These are phyloP conservation scores for Azolla pinnata DNA, from an alignment of 75 land plant species.

Conservation along the genomic window DNA sequence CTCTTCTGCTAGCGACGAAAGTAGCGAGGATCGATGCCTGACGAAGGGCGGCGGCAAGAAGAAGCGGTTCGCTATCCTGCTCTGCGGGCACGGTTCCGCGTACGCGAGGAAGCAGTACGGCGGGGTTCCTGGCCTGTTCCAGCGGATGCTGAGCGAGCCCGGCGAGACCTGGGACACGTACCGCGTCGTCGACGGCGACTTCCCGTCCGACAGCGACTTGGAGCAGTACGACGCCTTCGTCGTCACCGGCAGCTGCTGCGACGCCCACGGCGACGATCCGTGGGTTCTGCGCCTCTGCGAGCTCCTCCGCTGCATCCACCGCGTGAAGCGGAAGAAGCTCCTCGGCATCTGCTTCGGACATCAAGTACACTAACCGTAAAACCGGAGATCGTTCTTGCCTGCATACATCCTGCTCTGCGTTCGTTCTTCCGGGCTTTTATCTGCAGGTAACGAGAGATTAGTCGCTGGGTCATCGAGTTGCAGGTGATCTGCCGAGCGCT, in stretches of 20 bases:
- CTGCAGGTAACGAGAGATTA: no score
- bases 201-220: conserved; percentile 39
- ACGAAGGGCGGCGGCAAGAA: no score
- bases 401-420: no score
- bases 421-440: no score
- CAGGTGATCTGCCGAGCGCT: conserved; percentile 80
- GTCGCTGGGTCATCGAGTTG: no score
- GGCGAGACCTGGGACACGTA: conserved; percentile 65
- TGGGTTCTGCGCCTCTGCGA: conserved; percentile 55
- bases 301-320: conserved; percentile 33
- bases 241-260: conserved; percentile 57
- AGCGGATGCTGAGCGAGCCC: conserved; percentile 37
- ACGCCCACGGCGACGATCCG: conserved; percentile 52
- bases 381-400: no score
- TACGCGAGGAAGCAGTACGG: conserved; percentile 56
- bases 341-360: conserved; percentile 77
- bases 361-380: no score
- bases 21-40: no score
- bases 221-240: conserved; percentile 56
- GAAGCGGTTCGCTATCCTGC: no score
- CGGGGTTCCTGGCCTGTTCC: conserved; percentile 50
- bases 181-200: conserved; percentile 52
- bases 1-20: no score
- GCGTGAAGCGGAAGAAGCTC: conserved; percentile 45
- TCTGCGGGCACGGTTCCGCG: conserved; percentile 43